These are phyloP conservation scores for Pseudocercospora cruenta DNA, from an alignment of 2,329 filamentous ascomycete species.

Conservation along the genomic window DNA sequence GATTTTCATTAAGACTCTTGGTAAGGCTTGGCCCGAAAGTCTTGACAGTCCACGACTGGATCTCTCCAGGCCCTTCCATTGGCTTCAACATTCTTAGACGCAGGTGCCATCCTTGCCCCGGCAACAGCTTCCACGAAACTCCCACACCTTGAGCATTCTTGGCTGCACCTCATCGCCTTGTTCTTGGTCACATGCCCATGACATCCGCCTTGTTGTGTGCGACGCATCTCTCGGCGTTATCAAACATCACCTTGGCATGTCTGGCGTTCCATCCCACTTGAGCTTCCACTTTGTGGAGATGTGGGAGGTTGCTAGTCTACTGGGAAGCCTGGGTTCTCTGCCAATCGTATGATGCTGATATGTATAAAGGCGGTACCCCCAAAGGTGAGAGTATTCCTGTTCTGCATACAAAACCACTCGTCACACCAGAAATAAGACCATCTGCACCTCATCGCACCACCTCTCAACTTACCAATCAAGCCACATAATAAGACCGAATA, in stretches of 20 bases:
- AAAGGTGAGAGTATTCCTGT: not conserved
- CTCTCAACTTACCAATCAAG: conserved; percentile 3
- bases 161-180: conserved; percentile 9
- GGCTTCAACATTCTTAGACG: not conserved
- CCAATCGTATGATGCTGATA: not conserved
- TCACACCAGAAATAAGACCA: not conserved
- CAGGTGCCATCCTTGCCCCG: conserved; percentile 4
- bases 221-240: conserved; percentile 19
- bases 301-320: conserved; percentile 3
- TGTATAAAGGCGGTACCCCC: conserved; percentile 12
- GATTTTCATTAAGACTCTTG: conserved; percentile 3
- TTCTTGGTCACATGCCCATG: not conserved
- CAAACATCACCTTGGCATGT: conserved; percentile 20
- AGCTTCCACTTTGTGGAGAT: not conserved
- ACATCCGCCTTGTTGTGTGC: not conserved
- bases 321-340: not conserved
- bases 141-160: not conserved
- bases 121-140: conserved; percentile 2
- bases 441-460: not conserved
- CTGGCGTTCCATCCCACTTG: conserved; percentile 14
- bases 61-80: not conserved
- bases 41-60: not conserved
- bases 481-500: not conserved
- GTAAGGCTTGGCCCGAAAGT: conserved; percentile 7
- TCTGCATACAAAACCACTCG: not conserved